Base-by-base conservation (phyloP, 371 early-diverging fungal species). In the Fennellomyces sp. region DNA sequence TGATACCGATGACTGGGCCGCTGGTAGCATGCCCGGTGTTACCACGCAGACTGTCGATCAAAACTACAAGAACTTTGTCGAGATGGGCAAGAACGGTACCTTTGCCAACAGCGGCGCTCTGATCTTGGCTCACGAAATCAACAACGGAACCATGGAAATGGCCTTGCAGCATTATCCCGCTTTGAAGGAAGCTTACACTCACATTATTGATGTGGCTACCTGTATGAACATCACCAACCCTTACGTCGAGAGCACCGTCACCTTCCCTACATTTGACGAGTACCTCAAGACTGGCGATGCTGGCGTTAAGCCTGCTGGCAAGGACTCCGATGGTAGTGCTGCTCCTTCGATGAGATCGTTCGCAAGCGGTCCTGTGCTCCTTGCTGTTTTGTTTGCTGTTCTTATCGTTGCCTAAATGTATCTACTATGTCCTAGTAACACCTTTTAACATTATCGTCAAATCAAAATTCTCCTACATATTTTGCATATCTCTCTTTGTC, bases 91-190 rank as follows among this genome's bases (percentile, higher is more conserved):
- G 21, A 73, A 78, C 52, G 82, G 82, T 56, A 75, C 77, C 19
- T 73, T 75, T 59, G 63, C 70, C 36, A 36, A 53, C 28, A 39
- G 41, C 42, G 76, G 74, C 63, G 78, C 70, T 62, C 70, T 78
- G 55, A 76, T 78, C 15, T 62, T 80, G 13, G 38, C 73, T 50
- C 83, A 83, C 66, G 80, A 83, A 71, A 71, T 83, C 55, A 70
- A 76, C 52, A 80, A 83, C 65, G 53, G 53, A 38, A 80, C 80
- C 25, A 80, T 83, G 77, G 38, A 55, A 2, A 41, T 78, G 35
- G 74, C 78, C 26, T 38, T 78, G 15, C 55, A 76, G 13, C 66
- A 78, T 53, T 64, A 76, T 42, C 70, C 74, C 45, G 65, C 63
- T 21, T 75, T 83, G 52, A 55, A 65, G 27, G 30, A 48, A 17